Percentiles rank a stretch among this genome's conserved stretches.
Evolutionary conservation across 2,329 filamentous ascomycete species (phyloP).

Genomic region (Pseudopyrenochaeta lycopersici): DNA sequence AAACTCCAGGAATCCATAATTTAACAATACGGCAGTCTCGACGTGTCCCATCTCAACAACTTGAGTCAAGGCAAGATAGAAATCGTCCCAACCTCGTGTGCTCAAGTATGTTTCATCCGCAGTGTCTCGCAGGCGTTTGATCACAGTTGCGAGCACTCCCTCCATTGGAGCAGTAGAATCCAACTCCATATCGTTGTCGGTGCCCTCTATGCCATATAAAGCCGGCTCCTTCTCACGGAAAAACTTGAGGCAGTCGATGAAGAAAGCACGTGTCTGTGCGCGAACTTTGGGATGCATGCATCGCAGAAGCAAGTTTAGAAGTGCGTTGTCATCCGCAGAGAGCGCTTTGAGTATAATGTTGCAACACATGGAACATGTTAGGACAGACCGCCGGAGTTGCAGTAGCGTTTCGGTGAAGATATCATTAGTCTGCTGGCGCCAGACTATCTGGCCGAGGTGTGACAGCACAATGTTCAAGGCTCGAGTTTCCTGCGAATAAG

Average conservation of each 20-base stretch:
- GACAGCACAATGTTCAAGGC: conserved; percentile 66
- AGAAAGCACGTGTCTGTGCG: conserved; percentile 33
- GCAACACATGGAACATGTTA: conserved; percentile 62
- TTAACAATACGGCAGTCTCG: conserved; percentile 39
- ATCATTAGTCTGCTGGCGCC: conserved; percentile 73
- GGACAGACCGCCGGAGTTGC: conserved; percentile 63
- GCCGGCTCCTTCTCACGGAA: conserved; percentile 44
- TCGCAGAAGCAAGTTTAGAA: conserved; percentile 68
- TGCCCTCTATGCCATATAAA: conserved; percentile 34
- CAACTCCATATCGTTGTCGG: conserved; percentile 40
- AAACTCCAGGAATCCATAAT: conserved; percentile 36
- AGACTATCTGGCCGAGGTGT: conserved; percentile 79
- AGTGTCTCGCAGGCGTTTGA: conserved; percentile 27
- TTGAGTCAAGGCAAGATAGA: conserved; percentile 42
- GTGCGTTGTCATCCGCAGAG: conserved; percentile 60
- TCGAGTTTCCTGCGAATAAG: conserved; percentile 51
- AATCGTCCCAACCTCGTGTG: conserved; percentile 47
- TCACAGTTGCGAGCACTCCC: conserved; percentile 28
- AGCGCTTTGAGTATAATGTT: conserved; percentile 71
- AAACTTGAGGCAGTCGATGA: conserved; percentile 41
- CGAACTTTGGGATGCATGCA: conserved; percentile 41
- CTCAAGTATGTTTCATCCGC: conserved; percentile 31
- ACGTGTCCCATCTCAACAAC: conserved; percentile 37
- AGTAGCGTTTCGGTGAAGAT: conserved; percentile 67
- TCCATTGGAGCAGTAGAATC: conserved; percentile 17